Base-by-base conservation (phyloP, 805 yeast genomes). In the Starmerella potacharoeniae region DNA sequence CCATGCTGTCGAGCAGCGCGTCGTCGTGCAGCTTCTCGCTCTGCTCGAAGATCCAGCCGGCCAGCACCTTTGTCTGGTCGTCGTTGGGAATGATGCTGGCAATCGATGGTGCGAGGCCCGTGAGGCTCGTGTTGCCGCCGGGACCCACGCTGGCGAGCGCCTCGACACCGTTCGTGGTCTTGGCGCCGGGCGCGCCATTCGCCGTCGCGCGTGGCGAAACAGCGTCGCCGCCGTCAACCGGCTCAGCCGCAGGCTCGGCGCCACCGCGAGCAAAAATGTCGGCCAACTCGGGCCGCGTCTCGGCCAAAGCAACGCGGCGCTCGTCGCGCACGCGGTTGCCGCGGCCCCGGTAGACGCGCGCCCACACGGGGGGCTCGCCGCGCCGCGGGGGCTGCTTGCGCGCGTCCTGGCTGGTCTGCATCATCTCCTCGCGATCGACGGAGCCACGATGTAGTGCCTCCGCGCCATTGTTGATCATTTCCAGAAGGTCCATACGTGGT, bases 21-120 rank as follows among this genome's bases (percentile, higher is more conserved):
- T 60, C 61, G 5, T 55, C 60, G 3, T 52, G 61, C 49, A 70
- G 53, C 37, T 60, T 58, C 46, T 76, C 75, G 48, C 88, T 74
- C 59, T 86, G 83, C 17, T 95, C 89, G 74, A 84, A 89, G 8
- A 90, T 76, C 97, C 97, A 90, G 62, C 84, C 87, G 28, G 93
- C 84, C 6, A 90, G 80, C 36, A 86, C 80, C 64, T 90, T 79
- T 6, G 90, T 84, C 56, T 86, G 73, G 63, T 87, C 91, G 64
- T 87, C 88, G 49, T 86, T 78, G 0, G 93, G 93, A 45, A 81
- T 81, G 0, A 84, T 76, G 29, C 13, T 31, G 14, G 48, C 48
- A n/a, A 44, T 44, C 2, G 48, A 44, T 3, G 48, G 48, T 29
- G 48, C 88, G 22, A 73, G 65, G 35, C 74, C 77, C 50, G 65